Base-by-base conservation (phyloP, 768 basidiomycete genomes). In the Paxillus involutus region DNA sequence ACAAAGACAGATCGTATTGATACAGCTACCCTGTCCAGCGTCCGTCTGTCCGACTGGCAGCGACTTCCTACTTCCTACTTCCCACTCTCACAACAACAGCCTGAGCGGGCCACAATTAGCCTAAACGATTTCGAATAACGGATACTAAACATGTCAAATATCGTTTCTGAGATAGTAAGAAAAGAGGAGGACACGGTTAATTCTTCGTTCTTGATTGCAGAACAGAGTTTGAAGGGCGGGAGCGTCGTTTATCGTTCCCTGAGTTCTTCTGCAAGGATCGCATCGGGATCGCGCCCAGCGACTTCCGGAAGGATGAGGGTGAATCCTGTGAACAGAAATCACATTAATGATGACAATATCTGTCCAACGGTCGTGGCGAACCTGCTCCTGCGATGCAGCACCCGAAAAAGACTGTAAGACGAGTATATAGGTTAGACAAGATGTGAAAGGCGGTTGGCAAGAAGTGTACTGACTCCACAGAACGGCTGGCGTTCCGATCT, bases 401-500 rank as follows among this genome's bases (percentile, higher is more conserved):
- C 2, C 66, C 85, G 49, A 88, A 78, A 73, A 88, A 89, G 63
- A 89, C 86, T 87, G 44, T 16, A 24, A n/a, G n/a, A 45, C 24
- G 24, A 35, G 17, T n/a, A 42, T 21, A 40, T 44, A 10, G 17
- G 42, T 16, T 11, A 21, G 14, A 55, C 17, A 46, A 48, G 47
- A 11, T 26, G 6, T 42, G 44, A 7, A 29, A 39, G 16, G 17
- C n/a, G n/a, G 57, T 19, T 45, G 24, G 33, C n/a, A 43, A 51
- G 32, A 21, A 51, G 39, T 37, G 44, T 6, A 79, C 84, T 59
- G 59, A 89, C 87, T 89, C 87, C 89, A 90, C 7, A 91, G 76
- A 8, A 86, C 79, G 44, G 68, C 70, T 0, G 84, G 79, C 8
- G 84, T 87, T 16, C 89, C 89, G 55, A 89, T 80, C n/a, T 72